A percentile compares a stretch with the other conserved stretches of the same genome.
Conservation (phyloP, 257 asterid species). For the Lithospermum erythrorhizon region DNA sequence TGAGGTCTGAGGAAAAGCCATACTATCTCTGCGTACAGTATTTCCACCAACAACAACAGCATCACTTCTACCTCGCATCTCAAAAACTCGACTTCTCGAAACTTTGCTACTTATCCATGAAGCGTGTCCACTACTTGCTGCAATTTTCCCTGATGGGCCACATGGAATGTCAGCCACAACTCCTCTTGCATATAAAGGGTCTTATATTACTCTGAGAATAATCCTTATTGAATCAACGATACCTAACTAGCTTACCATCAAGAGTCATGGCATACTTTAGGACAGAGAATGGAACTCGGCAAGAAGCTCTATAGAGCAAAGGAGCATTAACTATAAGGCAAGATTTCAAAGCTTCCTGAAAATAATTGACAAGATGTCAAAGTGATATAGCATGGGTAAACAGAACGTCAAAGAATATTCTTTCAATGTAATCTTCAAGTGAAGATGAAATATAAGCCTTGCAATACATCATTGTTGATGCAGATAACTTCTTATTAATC, state of each 20-base stretch:
- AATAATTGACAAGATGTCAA: constrained; percentile 13
- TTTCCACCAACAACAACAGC: constrained; percentile 98
- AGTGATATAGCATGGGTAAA: constrained; percentile 3
- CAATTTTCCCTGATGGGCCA: constrained; percentile 65
- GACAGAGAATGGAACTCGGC: constrained; percentile 80
- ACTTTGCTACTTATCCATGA: constrained; percentile 92
- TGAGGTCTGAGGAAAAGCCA: constrained; percentile 26
- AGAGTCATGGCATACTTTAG: constrained; percentile 98
- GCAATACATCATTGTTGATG: no score
- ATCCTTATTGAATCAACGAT: background rate
- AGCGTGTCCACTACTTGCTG: constrained; percentile 94
- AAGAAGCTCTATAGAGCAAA: constrained; percentile 84
- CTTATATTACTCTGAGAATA: background rate
- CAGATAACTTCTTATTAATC: no score
- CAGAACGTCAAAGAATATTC: background rate
- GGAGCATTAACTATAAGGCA: constrained; percentile 96
- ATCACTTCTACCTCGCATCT: constrained; percentile 92
- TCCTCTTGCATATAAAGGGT: background rate
- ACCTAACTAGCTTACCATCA: constrained; percentile 63
- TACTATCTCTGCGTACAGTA: constrained; percentile 96
- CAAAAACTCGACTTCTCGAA: constrained; percentile 78
- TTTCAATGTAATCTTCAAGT: no score
- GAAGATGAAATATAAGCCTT: no score
- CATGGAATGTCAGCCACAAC: constrained; percentile 1
- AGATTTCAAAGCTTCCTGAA: constrained; percentile 73